phyloP scores from a whole-genome alignment of 805 yeast genomes.

The Saccharomycopsis javanensis region DNA sequence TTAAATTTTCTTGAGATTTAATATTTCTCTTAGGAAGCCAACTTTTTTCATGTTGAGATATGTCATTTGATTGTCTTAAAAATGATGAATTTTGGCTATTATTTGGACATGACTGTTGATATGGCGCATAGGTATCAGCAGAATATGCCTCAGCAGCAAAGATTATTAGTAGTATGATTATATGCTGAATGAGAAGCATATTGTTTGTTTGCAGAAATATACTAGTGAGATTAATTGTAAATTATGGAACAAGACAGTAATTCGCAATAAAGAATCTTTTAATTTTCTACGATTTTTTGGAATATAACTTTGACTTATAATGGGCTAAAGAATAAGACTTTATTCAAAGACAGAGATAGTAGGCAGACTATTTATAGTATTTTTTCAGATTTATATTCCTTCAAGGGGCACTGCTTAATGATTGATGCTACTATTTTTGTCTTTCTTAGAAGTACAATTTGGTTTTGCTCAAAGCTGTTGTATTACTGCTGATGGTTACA shows the following conservation, averaged over 20 bases:
- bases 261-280: too few relatives aligned
- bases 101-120: constrained; percentile 44
- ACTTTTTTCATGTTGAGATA: constrained; percentile 37
- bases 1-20: constrained; percentile 37
- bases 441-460: too few relatives aligned
- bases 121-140: constrained; percentile 41
- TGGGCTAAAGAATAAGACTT: too few relatives aligned
- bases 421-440: too few relatives aligned
- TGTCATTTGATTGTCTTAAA: constrained; percentile 32
- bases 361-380: too few relatives aligned
- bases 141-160: neutral
- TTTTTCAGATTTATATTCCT: too few relatives aligned
- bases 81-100: constrained; percentile 21
- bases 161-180: neutral
- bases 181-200: neutral
- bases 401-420: too few relatives aligned
- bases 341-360: too few relatives aligned
- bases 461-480: too few relatives aligned
- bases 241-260: neutral
- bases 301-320: too few relatives aligned
- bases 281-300: too few relatives aligned
- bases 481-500: too few relatives aligned
- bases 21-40: constrained; percentile 45
- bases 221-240: neutral
- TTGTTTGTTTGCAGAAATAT: neutral